Evolutionary conservation across 2,329 filamentous ascomycete genomes (phyloP).

Genomic region (Calonectria henricotiae): DNA sequence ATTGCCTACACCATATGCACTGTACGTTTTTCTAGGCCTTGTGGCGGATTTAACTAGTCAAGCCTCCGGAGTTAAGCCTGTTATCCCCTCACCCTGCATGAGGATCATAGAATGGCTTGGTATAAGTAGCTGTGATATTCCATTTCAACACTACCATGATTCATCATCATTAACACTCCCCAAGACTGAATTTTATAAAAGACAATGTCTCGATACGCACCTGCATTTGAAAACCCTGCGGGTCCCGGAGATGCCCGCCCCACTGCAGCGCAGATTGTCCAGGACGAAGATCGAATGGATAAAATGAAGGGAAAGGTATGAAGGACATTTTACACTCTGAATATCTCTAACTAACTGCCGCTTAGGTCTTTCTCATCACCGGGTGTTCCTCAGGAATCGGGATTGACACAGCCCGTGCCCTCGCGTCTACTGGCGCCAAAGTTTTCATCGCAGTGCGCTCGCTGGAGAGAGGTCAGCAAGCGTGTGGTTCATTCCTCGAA

Average conservation of each 20-base stretch:
- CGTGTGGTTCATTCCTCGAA: not conserved
- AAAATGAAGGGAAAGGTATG: constrained; percentile 3
- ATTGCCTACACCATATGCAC: no score
- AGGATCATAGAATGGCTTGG: no score
- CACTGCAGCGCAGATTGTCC: not conserved
- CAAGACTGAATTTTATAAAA: not conserved
- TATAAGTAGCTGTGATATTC: no score
- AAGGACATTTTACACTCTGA: accelerated
- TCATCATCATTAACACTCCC: no score
- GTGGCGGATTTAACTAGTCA: no score
- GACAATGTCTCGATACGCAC: constrained; percentile 7
- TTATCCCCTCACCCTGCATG: no score
- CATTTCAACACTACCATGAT: no score
- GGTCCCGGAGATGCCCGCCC: constrained; percentile 5
- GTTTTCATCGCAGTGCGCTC: constrained; percentile 9
- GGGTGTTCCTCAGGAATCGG: constrained; percentile 7
- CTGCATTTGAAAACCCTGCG: not conserved
- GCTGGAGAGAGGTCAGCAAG: not conserved
- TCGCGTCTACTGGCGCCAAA: not conserved
- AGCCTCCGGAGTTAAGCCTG: no score
- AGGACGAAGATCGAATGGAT: not conserved
- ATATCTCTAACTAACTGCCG: not conserved
- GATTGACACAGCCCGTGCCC: not conserved
- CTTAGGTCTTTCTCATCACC: not conserved
- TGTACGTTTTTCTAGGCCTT: no score